Base-by-base conservation (phyloP, 2,329 filamentous ascomycete species). In the Cladosporium cucumerinum region DNA sequence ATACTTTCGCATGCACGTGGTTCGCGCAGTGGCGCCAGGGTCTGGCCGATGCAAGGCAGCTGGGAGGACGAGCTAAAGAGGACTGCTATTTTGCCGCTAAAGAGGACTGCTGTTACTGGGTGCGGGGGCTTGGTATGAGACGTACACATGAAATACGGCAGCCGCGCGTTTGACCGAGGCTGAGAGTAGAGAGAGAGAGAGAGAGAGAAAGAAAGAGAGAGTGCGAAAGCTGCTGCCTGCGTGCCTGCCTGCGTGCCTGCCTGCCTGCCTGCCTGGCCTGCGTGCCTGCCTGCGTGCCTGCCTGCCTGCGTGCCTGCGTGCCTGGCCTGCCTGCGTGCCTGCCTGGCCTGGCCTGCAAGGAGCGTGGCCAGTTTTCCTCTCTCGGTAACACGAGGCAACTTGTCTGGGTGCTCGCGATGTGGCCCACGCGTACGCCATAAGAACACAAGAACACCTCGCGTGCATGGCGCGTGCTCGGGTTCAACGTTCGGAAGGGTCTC, bases 1-100 rank as follows among this genome's bases (percentile, higher is more conserved):
- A 51, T 61, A 52, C 46, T 23, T 34, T 62, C 36, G 36, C 55
- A 46, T 54, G 58, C 60, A 55, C 60, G 60, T 62, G 60, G 60
- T 54, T 39, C 49, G 16, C 12, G 34, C 60, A 39, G 48, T 21
- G 18, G 48, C 23, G 21, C 49, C 39, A 62, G 60, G 60, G 60
- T 62, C 60, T 43, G 8, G 32, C 25, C 46, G n/a, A 51, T n/a
- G 43, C 58, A 51, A 61, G 14, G 58, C n/a, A 51, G 43, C 34
- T 36, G 30, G 32, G 54, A 23, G n/a, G n/a, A n/a, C n/a, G n/a
- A n/a, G n/a, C n/a, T n/a, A n/a, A 34, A 8, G n/a, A 48, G 11
- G 39, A 32, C 39, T 32, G 26, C 16, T 54, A 28, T 54, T 46
- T 21, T 46, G 39, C 39, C 39, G 39, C 39, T 46, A 46, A 46